Evolutionary conservation across 2,329 filamentous ascomycete species (phyloP).

Genomic region (Malbranchea zuffiana): DNA sequence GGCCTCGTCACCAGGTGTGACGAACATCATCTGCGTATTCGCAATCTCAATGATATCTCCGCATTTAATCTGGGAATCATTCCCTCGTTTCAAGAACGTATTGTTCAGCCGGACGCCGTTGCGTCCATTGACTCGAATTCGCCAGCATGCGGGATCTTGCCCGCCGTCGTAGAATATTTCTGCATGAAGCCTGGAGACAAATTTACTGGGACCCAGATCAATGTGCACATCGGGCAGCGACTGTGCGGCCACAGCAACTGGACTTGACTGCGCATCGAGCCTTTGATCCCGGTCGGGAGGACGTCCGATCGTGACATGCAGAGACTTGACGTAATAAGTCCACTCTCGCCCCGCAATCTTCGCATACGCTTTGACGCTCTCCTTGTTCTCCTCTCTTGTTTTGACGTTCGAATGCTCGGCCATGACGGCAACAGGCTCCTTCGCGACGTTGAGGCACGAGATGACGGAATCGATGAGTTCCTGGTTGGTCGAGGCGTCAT

Average conservation of each 20-base stretch:
- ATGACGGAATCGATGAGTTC: conserved; percentile 40
- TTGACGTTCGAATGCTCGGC: conserved; percentile 37
- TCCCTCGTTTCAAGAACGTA: conserved; percentile 54
- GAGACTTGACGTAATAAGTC: conserved; percentile 43
- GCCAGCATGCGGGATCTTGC: conserved; percentile 57
- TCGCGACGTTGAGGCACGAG: conserved; percentile 34
- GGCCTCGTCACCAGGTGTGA: conserved; percentile 67
- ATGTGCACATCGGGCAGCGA: conserved; percentile 57
- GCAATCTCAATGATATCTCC: conserved; percentile 87
- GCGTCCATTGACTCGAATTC: conserved; percentile 74
- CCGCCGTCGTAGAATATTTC: conserved; percentile 61
- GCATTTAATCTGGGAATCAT: conserved; percentile 58
- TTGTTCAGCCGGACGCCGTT: conserved; percentile 86
- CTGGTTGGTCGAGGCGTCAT: conserved; percentile 32
- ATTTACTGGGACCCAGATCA: conserved; percentile 75
- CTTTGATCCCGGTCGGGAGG: conserved; percentile 37
- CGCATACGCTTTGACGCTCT: conserved; percentile 40
- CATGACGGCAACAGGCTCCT: conserved; percentile 35
- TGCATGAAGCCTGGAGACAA: conserved; percentile 67
- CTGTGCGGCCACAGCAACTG: conserved; percentile 34
- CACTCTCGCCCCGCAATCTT: conserved; percentile 42
- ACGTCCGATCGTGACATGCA: conserved; percentile 40
- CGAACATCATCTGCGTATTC: conserved; percentile 96
- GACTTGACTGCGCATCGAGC: conserved; percentile 36
- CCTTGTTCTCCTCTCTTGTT: conserved; percentile 31